A percentile compares a stretch with the other conserved stretches of the same genome.
phyloP scores from a whole-genome alignment of 495 filamentous ascomycete genomes.

The Podospora pseudocomata region DNA sequence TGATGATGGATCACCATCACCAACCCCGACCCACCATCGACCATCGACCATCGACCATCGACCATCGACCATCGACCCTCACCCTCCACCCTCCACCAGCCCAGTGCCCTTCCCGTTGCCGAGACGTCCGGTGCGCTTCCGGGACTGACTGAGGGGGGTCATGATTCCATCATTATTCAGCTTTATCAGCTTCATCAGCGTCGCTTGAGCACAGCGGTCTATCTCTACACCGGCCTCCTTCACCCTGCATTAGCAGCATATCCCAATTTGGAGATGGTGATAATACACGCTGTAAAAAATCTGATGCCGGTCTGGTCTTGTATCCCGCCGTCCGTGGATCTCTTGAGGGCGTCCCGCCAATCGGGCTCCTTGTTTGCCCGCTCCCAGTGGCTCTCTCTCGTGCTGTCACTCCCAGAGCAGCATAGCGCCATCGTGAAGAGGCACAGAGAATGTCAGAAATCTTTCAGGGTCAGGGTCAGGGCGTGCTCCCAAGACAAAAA shows the following conservation, averaged over 20 bases:
- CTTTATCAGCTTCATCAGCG: background rate
- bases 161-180: background rate
- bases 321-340: background rate
- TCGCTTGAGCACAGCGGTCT: too few species aligned
- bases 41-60: too few species aligned
- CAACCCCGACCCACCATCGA: too few species aligned
- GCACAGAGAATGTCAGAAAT: background rate
- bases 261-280: background rate
- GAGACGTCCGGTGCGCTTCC: slow-evolving; percentile 6
- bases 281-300: background rate
- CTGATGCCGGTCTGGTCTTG: background rate
- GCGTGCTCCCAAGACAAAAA: background rate
- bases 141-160: background rate
- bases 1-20: background rate
- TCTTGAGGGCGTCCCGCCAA: background rate
- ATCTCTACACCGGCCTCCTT: background rate
- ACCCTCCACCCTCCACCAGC: background rate
- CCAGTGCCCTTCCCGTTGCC: slow-evolving; percentile 7
- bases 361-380: background rate
- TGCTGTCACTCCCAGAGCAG: background rate
- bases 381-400: background rate
- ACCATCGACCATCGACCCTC: background rate
- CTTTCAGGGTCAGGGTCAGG: background rate
- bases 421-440: slow-evolving; percentile 4
- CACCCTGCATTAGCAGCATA: background rate